Evolutionary conservation across 2,329 filamentous ascomycete species (phyloP).

Genomic region (Monosporascus sp.): DNA sequence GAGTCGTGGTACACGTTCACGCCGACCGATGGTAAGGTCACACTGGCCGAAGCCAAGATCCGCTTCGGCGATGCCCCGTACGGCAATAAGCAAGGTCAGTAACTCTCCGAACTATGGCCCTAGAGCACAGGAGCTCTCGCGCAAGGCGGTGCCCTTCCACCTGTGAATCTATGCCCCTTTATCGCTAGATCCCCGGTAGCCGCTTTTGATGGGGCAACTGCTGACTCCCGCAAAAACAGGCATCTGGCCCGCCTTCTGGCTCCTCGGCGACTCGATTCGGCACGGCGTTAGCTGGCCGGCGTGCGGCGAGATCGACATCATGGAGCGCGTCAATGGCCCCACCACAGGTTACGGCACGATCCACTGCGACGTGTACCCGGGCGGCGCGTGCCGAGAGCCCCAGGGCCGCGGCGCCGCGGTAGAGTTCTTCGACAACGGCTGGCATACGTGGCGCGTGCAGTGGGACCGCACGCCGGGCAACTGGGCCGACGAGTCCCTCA

Average conservation of each 20-base stretch:
- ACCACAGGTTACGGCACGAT: slow-evolving; percentile 41
- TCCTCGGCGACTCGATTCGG: slow-evolving; percentile 42
- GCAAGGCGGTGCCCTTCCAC: too few relatives aligned
- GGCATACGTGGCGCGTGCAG: slow-evolving; percentile 44
- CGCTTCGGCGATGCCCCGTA: slow-evolving; percentile 36
- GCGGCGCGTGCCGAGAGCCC: slow-evolving; percentile 44
- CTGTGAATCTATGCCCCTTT: too few relatives aligned
- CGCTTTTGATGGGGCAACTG: not conserved
- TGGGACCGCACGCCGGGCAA: slow-evolving; percentile 38
- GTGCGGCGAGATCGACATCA: slow-evolving; percentile 47
- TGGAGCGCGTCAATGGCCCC: slow-evolving; percentile 44
- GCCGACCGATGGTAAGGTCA: slow-evolving; percentile 33
- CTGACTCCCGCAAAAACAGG: slow-evolving; percentile 10
- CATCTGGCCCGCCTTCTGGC: slow-evolving; percentile 51
- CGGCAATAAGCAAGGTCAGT: slow-evolving; percentile 33
- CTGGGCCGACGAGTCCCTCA: slow-evolving; percentile 44
- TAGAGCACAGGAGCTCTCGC: too few relatives aligned
- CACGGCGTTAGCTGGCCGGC: slow-evolving; percentile 41
- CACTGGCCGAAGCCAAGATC: slow-evolving; percentile 39
- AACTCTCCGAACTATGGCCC: not conserved
- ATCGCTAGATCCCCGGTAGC: not conserved
- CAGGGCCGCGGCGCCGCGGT: slow-evolving; percentile 32
- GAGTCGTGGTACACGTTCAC: slow-evolving; percentile 43
- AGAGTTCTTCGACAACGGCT: slow-evolving; percentile 39
- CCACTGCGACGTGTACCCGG: slow-evolving; percentile 40